Evolutionary conservation across 495 filamentous ascomycete genomes (phyloP).

Genomic region (Aspergillus taichungensis): DNA sequence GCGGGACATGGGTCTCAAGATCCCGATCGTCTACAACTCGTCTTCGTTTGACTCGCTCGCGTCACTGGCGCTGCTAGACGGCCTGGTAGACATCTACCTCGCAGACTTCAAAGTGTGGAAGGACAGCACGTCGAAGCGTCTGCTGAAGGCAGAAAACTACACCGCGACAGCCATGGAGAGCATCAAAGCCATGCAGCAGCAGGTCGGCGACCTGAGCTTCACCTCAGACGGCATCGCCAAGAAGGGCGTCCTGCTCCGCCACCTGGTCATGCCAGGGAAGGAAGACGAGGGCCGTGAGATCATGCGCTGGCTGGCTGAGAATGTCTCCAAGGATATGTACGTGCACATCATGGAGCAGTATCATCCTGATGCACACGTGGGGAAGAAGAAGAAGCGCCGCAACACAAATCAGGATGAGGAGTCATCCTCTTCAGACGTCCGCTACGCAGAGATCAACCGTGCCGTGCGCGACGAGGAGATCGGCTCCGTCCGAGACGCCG

Average conservation of each 20-base stretch:
- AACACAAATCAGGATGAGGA: no score
- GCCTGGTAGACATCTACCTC: slow-evolving; percentile 69
- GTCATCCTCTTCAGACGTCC: slow-evolving; percentile 30
- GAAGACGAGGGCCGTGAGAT: slow-evolving; percentile 60
- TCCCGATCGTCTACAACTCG: slow-evolving; percentile 75
- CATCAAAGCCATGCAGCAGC: slow-evolving; percentile 64
- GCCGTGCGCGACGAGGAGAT: slow-evolving; percentile 55
- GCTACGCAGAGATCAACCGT: slow-evolving; percentile 71
- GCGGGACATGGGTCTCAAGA: slow-evolving; percentile 49
- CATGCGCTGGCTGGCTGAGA: slow-evolving; percentile 56
- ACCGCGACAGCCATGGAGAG: slow-evolving; percentile 56
- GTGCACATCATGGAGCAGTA: slow-evolving; percentile 76
- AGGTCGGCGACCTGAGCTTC: slow-evolving; percentile 71
- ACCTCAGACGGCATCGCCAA: slow-evolving; percentile 68
- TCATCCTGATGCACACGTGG: slow-evolving; percentile 65
- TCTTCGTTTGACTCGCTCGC: slow-evolving; percentile 64
- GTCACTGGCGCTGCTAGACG: slow-evolving; percentile 58
- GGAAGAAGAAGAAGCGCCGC: slow-evolving; percentile 53
- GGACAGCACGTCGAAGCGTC: slow-evolving; percentile 47
- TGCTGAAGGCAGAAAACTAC: slow-evolving; percentile 69
- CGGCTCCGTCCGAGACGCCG: slow-evolving; percentile 49
- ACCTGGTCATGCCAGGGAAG: slow-evolving; percentile 71
- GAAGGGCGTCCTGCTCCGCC: slow-evolving; percentile 59
- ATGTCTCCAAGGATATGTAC: slow-evolving; percentile 61
- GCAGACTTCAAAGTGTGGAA: slow-evolving; percentile 76